phyloP scores from a whole-genome alignment of 768 basidiomycete species.

The Suillus plorans region DNA sequence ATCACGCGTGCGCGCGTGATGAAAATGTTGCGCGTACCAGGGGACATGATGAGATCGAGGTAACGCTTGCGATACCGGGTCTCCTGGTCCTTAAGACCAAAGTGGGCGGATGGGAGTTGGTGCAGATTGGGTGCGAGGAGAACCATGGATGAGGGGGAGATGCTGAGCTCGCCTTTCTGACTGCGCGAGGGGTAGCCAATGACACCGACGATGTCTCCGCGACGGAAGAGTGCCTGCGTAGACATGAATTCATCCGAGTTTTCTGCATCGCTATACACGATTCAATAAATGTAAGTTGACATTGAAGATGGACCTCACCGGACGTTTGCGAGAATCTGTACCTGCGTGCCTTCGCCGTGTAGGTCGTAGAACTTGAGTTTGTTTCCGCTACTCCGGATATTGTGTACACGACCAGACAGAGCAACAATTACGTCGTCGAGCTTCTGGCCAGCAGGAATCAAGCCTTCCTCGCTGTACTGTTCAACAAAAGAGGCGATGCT shows the following conservation, averaged over 20 bases:
- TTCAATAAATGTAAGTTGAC: neutral
- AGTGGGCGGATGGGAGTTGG: slow-evolving; percentile 89
- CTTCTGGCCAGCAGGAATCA: slow-evolving; percentile 66
- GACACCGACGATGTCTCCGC: slow-evolving; percentile 96
- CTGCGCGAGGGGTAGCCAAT: slow-evolving; percentile 87
- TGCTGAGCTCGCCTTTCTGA: slow-evolving; percentile 93
- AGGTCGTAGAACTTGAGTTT: slow-evolving; percentile 96
- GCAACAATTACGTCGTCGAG: slow-evolving; percentile 56
- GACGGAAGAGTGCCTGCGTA: slow-evolving; percentile 83
- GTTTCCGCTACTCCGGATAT: slow-evolving; percentile 76
- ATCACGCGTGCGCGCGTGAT: slow-evolving; percentile 86
- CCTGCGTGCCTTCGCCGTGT: slow-evolving; percentile 86
- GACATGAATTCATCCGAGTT: slow-evolving; percentile 64
- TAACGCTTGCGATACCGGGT: slow-evolving; percentile 98
- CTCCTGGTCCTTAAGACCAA: slow-evolving; percentile 96
- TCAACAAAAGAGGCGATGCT: slow-evolving; percentile 75
- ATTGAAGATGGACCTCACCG: slow-evolving; percentile 46
- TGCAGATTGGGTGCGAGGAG: slow-evolving; percentile 96
- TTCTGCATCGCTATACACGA: slow-evolving; percentile 52
- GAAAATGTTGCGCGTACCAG: slow-evolving; percentile 86
- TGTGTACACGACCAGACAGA: slow-evolving; percentile 90
- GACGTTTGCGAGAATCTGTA: slow-evolving; percentile 94
- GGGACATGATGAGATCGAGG: slow-evolving; percentile 95
- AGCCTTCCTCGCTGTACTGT: slow-evolving; percentile 70
- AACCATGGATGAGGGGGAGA: slow-evolving; percentile 75